These are phyloP conservation scores for Phytophthora nicotianae DNA, from an alignment of 352 stramenopile species.

Conservation along the genomic window DNA sequence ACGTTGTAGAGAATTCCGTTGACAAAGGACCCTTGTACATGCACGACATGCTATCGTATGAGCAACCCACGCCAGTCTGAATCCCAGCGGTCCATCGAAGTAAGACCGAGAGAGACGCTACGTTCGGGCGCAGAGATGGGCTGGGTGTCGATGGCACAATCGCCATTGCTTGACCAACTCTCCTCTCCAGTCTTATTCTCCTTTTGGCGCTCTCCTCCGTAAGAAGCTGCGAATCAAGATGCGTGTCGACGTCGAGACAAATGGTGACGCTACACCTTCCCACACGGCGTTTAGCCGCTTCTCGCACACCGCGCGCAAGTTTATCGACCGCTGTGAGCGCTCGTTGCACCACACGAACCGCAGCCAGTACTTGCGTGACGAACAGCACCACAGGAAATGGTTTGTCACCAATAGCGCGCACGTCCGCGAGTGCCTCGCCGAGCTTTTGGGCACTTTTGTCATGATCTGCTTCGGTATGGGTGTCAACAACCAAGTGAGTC, in stretches of 20 bases:
- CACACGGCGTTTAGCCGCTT: conserved; percentile 15
- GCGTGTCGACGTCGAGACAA: conserved; percentile 7
- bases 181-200: conserved; percentile 6
- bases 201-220: conserved; percentile 3
- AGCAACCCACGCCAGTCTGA: conserved; percentile 7
- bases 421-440: conserved; percentile 19
- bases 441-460: conserved; percentile 26
- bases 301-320: conserved; percentile 9
- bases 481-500: conserved; percentile 28
- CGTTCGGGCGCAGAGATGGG: conserved; percentile 9
- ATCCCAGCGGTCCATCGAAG: conserved; percentile 12
- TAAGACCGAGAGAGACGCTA: conserved; percentile 5
- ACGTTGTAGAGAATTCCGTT: too few relatives aligned
- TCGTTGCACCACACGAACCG: conserved; percentile 29
- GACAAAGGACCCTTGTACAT: too few relatives aligned
- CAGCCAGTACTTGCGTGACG: conserved; percentile 18
- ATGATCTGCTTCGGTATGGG: conserved; percentile 31
- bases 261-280: conserved; percentile 2
- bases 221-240: conserved; percentile 3
- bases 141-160: conserved; percentile 15
- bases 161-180: not conserved
- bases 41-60: not conserved
- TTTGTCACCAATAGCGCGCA: conserved; percentile 16
- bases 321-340: conserved; percentile 28
- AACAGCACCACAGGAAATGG: conserved; percentile 23